Evolutionary conservation across 768 basidiomycete genomes (phyloP), one percentile per base, ranked within the genome.

Genomic region (Amanita pseudoporphyria): DNA sequence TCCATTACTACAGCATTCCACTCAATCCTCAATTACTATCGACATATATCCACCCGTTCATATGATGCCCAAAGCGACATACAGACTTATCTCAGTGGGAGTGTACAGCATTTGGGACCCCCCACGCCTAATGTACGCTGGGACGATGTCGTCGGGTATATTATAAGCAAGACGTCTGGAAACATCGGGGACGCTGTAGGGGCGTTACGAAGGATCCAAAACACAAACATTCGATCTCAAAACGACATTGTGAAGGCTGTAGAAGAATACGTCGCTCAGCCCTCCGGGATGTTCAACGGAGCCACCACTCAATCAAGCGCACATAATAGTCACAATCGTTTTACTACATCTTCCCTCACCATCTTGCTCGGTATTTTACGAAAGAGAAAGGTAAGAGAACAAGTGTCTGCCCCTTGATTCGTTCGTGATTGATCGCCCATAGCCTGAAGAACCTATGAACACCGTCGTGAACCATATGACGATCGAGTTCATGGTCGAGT

Each of bases 301-400:
- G n/a, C 9, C 30, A 6, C 9, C 12, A 4, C 21, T 5, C 12
- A 45, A 33, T 18, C 33, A 14, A 33, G 9, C n/a, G n/a, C 13
- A 3, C n/a, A 28, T 5, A 21, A 35, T 13, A 35, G 30, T 45
- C 44, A 30, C n/a, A 32, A 18, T 21, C 6, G 12, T 5, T 7
- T 10, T 13, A 10, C 16, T 13, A 16, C 26, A 10, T 47, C 46
- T 16, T 35, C 46, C 13, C 46, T 47, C 18, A 18, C 12, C 5
- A 38, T 47, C 35, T 38, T 47, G 22, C 35, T 47, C n/a, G 21
- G 13, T 10, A 47, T 47, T 47, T 26, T 47, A 7, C 22, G 24
- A 16, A 47, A 30, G 24, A 47, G 26, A 38, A 24, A 38, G 46
- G 46, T 38, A 18, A 36, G 46, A 5, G 1, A 10, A 32, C 6